A percentile compares a stretch with the other conserved stretches of the same genome.
Conservation (phyloP, 1,284 basidiomycete genomes). For the Rhodotorula sp. region DNA sequence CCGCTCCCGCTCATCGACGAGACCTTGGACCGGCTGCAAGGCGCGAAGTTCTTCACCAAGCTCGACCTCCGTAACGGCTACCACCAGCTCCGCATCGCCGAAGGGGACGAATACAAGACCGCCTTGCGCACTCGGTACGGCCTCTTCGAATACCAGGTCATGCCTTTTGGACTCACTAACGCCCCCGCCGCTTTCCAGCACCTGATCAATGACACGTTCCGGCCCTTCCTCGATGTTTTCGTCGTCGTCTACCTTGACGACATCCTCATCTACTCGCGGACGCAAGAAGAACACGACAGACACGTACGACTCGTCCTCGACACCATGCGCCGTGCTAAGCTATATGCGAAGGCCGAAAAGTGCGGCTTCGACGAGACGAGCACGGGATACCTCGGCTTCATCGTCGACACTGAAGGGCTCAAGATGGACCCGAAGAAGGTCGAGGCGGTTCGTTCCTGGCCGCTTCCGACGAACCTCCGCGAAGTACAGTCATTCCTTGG, state of each 20-base stretch:
- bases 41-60: constrained; percentile 50
- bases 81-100: constrained; percentile 47
- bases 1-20: constrained; percentile 53
- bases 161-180: constrained; percentile 56
- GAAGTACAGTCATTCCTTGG: constrained; percentile 54
- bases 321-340: constrained; percentile 43
- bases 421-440: constrained; percentile 56
- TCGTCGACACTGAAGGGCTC: constrained; percentile 51
- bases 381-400: constrained; percentile 56
- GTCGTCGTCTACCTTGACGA: constrained; percentile 51
- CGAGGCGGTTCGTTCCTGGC: constrained; percentile 53
- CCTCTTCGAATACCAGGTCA: constrained; percentile 53
- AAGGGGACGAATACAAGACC: constrained; percentile 51
- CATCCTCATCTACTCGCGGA: constrained; percentile 54
- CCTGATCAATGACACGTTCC: constrained; percentile 48
- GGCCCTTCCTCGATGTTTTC: constrained; percentile 46
- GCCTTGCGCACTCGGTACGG: constrained; percentile 54
- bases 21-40: constrained; percentile 50
- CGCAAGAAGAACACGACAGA: constrained; percentile 51
- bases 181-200: constrained; percentile 52
- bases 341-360: constrained; percentile 24
- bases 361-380: constrained; percentile 25
- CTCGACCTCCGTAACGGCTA: constrained; percentile 49
- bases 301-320: constrained; percentile 52
- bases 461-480: constrained; percentile 48